Conservation (phyloP, 2,329 filamentous ascomycete genomes). For the Chalara sp. region DNA sequence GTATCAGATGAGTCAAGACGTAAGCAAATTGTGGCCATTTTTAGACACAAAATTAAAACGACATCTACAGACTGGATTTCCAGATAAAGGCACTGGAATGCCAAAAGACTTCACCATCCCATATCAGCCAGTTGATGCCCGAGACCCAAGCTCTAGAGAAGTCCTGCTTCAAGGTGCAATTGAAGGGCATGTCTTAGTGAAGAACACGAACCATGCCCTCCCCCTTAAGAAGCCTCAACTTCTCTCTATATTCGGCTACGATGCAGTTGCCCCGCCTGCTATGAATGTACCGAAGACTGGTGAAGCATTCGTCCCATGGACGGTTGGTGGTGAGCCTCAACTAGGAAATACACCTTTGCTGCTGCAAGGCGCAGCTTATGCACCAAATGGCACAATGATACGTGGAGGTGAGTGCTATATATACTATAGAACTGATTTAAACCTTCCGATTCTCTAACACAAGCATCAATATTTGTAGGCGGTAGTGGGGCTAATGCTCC, state of each 20-base stretch:
- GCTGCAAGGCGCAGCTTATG: slow-evolving; percentile 25
- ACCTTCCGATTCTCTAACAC: too few species aligned
- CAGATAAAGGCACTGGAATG: slow-evolving; percentile 39
- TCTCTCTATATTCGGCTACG: slow-evolving; percentile 55
- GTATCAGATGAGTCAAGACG: slow-evolving; percentile 53
- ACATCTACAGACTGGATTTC: slow-evolving; percentile 13
- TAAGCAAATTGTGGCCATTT: slow-evolving; percentile 12
- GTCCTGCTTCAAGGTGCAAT: slow-evolving; percentile 47
- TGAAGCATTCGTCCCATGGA: not conserved
- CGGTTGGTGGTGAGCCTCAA: not conserved
- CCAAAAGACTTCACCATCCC: slow-evolving; percentile 39
- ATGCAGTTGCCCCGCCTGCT: slow-evolving; percentile 27
- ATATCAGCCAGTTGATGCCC: slow-evolving; percentile 47
- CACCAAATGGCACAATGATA: slow-evolving; percentile 40
- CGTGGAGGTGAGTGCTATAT: slow-evolving; percentile 26
- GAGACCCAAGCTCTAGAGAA: slow-evolving; percentile 41
- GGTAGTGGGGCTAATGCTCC: slow-evolving; percentile 36
- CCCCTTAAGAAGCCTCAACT: slow-evolving; percentile 42
- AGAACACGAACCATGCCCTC: slow-evolving; percentile 49
- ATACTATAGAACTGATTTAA: not conserved
- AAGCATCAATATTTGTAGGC: not conserved
- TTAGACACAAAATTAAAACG: not conserved
- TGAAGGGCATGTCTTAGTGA: slow-evolving; percentile 57
- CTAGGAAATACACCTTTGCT: not conserved
- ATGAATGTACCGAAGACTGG: not conserved